Percentiles rank a stretch among this genome's conserved stretches.
These are phyloP conservation scores for Phaeolepiota aurea DNA, from an alignment of 768 basidiomycete genomes.

Conservation along the genomic window DNA sequence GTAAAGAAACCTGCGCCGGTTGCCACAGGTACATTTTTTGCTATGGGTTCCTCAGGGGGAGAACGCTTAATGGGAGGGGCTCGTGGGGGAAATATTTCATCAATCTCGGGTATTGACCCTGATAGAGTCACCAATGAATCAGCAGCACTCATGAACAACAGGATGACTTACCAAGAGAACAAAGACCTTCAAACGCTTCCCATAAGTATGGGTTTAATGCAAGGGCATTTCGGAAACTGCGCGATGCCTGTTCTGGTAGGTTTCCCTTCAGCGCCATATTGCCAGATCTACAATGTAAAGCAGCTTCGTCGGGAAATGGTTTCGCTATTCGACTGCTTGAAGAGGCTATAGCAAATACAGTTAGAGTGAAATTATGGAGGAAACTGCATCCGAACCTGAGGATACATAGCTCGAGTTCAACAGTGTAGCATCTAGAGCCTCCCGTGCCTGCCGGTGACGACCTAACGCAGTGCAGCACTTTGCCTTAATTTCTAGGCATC, in stretches of 20 bases:
- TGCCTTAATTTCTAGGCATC: conserved; percentile 75
- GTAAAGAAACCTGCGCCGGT: conserved; percentile 73
- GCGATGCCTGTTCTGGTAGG: conserved; percentile 61
- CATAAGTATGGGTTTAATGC: conserved; percentile 72
- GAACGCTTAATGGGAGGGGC: conserved; percentile 45
- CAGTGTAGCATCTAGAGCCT: conserved; percentile 58
- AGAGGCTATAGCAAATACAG: conserved; percentile 33
- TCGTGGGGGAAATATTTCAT: conserved; percentile 63
- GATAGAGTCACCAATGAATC: conserved; percentile 9
- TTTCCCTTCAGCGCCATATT: conserved; percentile 73
- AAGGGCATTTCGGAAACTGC: conserved; percentile 67
- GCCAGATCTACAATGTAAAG: conserved; percentile 71
- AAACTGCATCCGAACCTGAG: conserved; percentile 38
- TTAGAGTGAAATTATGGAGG: conserved; percentile 10
- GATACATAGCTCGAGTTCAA: conserved; percentile 43
- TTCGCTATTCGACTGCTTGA: conserved; percentile 44
- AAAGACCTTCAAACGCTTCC: conserved; percentile 90
- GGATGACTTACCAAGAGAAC: conserved; percentile 55
- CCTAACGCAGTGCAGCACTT: conserved; percentile 68
- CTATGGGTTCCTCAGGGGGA: conserved; percentile 42
- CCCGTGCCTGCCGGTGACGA: conserved; percentile 69
- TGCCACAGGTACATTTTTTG: conserved; percentile 40
- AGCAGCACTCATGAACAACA: conserved; percentile 7
- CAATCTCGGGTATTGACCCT: conserved; percentile 68
- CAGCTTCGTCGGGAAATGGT: conserved; percentile 64